phyloP scores from a whole-genome alignment of 345 rosid species.

The Trapa incisa region DNA sequence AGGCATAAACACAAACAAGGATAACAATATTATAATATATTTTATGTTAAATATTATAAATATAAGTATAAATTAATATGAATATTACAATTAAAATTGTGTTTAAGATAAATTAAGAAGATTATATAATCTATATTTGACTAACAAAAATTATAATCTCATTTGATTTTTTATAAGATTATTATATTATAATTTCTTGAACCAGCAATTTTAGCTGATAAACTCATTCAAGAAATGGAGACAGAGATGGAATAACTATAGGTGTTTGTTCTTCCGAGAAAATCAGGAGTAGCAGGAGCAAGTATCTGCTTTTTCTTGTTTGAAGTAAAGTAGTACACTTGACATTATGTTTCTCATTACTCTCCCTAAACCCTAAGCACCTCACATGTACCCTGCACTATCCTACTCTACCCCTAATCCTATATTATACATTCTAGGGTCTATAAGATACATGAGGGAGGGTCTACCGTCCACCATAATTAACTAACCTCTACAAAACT shows the following conservation, averaged over 20 bases:
- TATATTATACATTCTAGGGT: background rate
- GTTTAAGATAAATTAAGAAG: too few species aligned
- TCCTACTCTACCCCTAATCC: background rate
- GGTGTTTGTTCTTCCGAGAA: background rate
- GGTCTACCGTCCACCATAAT: background rate
- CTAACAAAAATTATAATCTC: too few species aligned
- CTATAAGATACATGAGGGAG: too few species aligned
- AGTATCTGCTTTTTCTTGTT: constrained; percentile 6
- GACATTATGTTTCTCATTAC: background rate
- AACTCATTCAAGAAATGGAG: background rate
- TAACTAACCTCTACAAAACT: background rate
- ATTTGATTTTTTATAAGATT: too few species aligned
- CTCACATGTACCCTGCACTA: background rate
- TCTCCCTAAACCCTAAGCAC: background rate
- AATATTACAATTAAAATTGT: too few species aligned
- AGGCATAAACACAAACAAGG: too few species aligned
- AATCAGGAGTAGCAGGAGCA: background rate
- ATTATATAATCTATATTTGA: too few species aligned
- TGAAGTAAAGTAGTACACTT: background rate
- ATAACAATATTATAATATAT: too few species aligned
- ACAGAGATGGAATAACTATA: background rate
- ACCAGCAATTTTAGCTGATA: too few species aligned
- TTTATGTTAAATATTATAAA: too few species aligned
- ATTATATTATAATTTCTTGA: too few species aligned
- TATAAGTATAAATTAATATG: too few species aligned